Conservation (phyloP, 176 grass and related monocot genomes). For the Elaeis guineensis region DNA sequence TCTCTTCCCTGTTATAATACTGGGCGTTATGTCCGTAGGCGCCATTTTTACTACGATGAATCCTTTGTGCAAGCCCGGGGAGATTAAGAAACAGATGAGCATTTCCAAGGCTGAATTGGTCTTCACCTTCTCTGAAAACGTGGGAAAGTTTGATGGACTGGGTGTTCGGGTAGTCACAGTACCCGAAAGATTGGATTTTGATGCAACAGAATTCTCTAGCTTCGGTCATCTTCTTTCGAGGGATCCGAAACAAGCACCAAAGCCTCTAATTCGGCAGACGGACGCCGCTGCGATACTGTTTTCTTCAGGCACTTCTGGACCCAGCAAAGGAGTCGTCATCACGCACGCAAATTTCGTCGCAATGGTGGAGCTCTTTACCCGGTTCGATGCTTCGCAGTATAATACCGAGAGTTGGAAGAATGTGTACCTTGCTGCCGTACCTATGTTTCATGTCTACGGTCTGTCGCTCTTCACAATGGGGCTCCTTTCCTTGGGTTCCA, state of each 20-base stretch:
- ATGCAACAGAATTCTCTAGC: slow-evolving; percentile 11
- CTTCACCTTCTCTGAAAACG: slow-evolving; percentile 33
- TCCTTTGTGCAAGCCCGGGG: slow-evolving; percentile 38
- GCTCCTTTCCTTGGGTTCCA: slow-evolving; percentile 62
- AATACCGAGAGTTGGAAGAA: slow-evolving; percentile 38
- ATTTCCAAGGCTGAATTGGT: slow-evolving; percentile 23
- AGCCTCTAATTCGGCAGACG: slow-evolving; percentile 35
- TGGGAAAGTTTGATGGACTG: slow-evolving; percentile 13
- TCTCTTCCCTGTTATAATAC: slow-evolving; percentile 50
- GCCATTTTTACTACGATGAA: slow-evolving; percentile 45
- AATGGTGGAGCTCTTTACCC: slow-evolving; percentile 58
- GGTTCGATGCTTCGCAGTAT: slow-evolving; percentile 64
- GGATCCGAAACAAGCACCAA: not conserved
- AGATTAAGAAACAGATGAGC: slow-evolving; percentile 40
- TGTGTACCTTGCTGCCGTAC: slow-evolving; percentile 67
- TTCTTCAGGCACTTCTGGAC: slow-evolving; percentile 73
- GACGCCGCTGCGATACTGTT: slow-evolving; percentile 62
- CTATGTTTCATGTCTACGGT: slow-evolving; percentile 93
- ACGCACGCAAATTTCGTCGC: slow-evolving; percentile 77
- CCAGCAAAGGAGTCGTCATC: slow-evolving; percentile 64
- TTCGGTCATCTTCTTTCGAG: slow-evolving; percentile 35
- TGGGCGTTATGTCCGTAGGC: slow-evolving; percentile 52
- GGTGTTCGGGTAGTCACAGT: slow-evolving; percentile 37
- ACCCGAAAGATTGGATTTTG: slow-evolving; percentile 24
- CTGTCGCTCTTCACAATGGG: slow-evolving; percentile 74